Conservation (phyloP, 495 filamentous ascomycete species). For the Aspergillus indologenus region DNA sequence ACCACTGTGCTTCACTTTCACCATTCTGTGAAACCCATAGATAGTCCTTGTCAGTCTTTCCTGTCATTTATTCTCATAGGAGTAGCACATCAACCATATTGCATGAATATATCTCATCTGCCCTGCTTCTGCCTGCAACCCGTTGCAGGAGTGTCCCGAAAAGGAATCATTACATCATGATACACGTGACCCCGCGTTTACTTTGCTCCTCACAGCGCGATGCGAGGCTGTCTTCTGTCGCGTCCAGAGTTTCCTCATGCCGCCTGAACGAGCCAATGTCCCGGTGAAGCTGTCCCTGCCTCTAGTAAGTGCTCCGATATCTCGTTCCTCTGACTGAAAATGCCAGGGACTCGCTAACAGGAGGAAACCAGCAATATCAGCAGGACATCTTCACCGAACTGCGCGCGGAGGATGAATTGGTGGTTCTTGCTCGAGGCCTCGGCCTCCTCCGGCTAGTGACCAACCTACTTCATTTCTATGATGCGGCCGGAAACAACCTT, state of each 20-base stretch:
- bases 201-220: constrained; percentile 19
- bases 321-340: neutral
- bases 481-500: constrained; percentile 91
- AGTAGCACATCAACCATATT: too few species aligned
- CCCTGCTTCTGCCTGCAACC: too few species aligned
- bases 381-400: constrained; percentile 92
- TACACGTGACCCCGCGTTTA: constrained; percentile 34
- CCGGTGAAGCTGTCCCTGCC: constrained; percentile 93
- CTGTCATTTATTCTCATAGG: too few species aligned
- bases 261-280: constrained; percentile 54
- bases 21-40: too few species aligned
- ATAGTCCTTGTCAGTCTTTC: too few species aligned
- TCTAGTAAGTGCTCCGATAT: constrained; percentile 53
- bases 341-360: constrained; percentile 12
- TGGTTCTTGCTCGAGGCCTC: constrained; percentile 85
- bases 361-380: constrained; percentile 62
- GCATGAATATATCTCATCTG: too few species aligned
- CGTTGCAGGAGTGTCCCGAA: neutral
- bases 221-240: constrained; percentile 14
- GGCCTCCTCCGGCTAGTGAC: constrained; percentile 87
- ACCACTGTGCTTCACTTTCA: too few species aligned
- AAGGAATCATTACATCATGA: constrained; percentile 31
- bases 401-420: constrained; percentile 85
- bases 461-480: constrained; percentile 93
- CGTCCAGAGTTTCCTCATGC: constrained; percentile 48